Evolutionary conservation across 176 grass and related monocot genomes (phyloP).

Genomic region (Carex parvula): DNA sequence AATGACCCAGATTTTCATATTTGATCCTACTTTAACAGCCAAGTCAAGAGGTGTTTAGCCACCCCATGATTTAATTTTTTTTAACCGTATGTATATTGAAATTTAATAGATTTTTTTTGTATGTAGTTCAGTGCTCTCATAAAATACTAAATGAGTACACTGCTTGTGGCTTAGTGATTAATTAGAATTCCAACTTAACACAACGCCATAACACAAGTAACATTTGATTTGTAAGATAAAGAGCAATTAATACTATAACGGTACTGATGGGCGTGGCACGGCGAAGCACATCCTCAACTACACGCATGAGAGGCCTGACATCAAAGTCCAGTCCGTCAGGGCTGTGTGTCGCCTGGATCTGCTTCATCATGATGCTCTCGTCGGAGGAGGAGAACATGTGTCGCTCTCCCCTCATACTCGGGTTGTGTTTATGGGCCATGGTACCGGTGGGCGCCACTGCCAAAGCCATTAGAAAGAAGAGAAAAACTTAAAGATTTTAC

Average conservation of each 20-base stretch:
- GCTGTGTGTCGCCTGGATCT: slow-evolving; percentile 32
- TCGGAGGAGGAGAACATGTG: slow-evolving; percentile 38
- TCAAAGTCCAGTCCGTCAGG: slow-evolving; percentile 35
- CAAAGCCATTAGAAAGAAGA: slow-evolving; percentile 7
- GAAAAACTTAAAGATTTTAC: not conserved
- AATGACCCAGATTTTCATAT: not conserved
- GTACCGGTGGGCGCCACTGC: not conserved
- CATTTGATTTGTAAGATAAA: not conserved
- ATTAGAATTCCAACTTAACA: too few relatives aligned
- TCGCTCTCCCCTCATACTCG: slow-evolving; percentile 28
- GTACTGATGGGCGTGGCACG: slow-evolving; percentile 24
- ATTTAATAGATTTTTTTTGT: too few relatives aligned
- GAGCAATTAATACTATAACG: slow-evolving; percentile 11
- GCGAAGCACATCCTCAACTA: slow-evolving; percentile 31
- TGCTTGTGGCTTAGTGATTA: too few relatives aligned
- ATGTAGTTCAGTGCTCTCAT: too few relatives aligned
- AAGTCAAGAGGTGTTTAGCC: too few relatives aligned
- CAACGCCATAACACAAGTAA: not conserved
- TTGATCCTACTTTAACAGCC: not conserved
- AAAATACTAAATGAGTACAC: too few relatives aligned
- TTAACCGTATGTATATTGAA: too few relatives aligned
- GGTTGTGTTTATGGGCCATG: not conserved
- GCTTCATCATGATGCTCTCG: slow-evolving; percentile 34
- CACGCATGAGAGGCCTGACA: slow-evolving; percentile 31
- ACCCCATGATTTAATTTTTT: too few relatives aligned